Conservation (phyloP, 2,329 filamentous ascomycete genomes). For the Neobulgaria alba region DNA sequence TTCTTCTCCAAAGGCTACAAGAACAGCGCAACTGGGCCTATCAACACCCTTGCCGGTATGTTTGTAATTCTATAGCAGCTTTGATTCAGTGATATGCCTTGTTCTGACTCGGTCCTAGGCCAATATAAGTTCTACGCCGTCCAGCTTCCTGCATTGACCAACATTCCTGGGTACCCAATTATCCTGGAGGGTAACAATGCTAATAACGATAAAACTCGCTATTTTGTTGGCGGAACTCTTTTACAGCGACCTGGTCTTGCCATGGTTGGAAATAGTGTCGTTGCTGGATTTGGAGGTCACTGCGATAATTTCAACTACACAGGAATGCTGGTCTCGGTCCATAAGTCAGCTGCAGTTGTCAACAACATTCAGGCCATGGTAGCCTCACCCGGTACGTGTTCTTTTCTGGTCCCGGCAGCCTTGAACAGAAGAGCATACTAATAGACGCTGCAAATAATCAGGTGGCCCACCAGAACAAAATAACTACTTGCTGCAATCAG, state of each 20-base stretch:
- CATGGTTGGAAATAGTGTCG: conserved; percentile 6
- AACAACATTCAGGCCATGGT: conserved; percentile 8
- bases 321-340: conserved; percentile 5
- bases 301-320: conserved; percentile 10
- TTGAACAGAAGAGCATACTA: too few relatives aligned
- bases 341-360: conserved; percentile 1
- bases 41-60: not conserved
- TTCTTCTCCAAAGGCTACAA: conserved; percentile 18
- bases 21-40: conserved; percentile 1
- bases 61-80: conserved; percentile 1
- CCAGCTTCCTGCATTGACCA: conserved; percentile 8
- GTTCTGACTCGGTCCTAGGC: conserved; percentile 2
- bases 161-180: conserved; percentile 11
- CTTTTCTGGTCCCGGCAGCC: too few relatives aligned
- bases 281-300: conserved; percentile 6
- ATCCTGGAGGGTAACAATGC: conserved; percentile 7
- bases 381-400: conserved; percentile 5
- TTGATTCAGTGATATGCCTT: conserved; percentile 1
- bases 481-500: not conserved
- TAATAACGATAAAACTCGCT: conserved; percentile 4
- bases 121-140: conserved; percentile 17
- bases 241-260: conserved; percentile 4
- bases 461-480: conserved; percentile 1
- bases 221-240: conserved; percentile 6
- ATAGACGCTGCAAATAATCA: too few relatives aligned